These are phyloP conservation scores for Globisporangium nunn DNA, from an alignment of 352 stramenopile genomes.

Conservation along the genomic window DNA sequence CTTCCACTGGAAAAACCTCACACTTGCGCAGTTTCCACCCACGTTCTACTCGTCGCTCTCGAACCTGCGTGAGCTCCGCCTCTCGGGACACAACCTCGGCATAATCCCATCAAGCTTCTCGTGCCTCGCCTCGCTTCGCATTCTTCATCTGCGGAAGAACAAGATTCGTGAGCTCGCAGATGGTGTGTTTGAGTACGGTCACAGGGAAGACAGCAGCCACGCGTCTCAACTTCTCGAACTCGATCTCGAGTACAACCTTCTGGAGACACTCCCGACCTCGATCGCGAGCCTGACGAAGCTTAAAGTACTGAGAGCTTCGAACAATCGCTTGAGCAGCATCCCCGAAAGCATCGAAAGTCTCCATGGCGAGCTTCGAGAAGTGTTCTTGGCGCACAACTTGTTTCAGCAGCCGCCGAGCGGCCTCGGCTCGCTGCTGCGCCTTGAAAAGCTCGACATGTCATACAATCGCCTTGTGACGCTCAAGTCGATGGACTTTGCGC, in stretches of 20 bases:
- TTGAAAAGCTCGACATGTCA: slow-evolving; percentile 55
- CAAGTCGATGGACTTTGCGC: slow-evolving; percentile 32
- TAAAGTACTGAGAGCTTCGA: slow-evolving; percentile 28
- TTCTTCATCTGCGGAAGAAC: slow-evolving; percentile 65
- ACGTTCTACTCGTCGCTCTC: slow-evolving; percentile 40
- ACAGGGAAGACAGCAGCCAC: background rate
- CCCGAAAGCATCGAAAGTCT: slow-evolving; percentile 33
- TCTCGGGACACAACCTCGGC: slow-evolving; percentile 51
- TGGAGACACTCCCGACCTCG: slow-evolving; percentile 31
- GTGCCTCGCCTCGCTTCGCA: slow-evolving; percentile 27
- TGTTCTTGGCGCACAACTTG: slow-evolving; percentile 53
- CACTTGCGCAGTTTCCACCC: slow-evolving; percentile 28
- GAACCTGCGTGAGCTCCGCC: slow-evolving; percentile 39
- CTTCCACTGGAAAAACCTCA: slow-evolving; percentile 68
- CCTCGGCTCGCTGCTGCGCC: slow-evolving; percentile 18
- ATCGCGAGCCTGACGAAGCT: slow-evolving; percentile 36
- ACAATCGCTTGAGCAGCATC: slow-evolving; percentile 37
- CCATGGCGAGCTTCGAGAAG: slow-evolving; percentile 18
- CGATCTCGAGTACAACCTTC: slow-evolving; percentile 62
- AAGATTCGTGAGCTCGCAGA: slow-evolving; percentile 34
- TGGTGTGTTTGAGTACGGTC: slow-evolving; percentile 23
- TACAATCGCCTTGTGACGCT: slow-evolving; percentile 57
- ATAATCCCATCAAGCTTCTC: slow-evolving; percentile 31
- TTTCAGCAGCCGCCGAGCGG: slow-evolving; percentile 20
- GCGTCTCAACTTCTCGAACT: slow-evolving; percentile 36